These are phyloP conservation scores for Pseudogymnoascus sp. DNA, from an alignment of 2,329 filamentous ascomycete genomes.

Conservation along the genomic window DNA sequence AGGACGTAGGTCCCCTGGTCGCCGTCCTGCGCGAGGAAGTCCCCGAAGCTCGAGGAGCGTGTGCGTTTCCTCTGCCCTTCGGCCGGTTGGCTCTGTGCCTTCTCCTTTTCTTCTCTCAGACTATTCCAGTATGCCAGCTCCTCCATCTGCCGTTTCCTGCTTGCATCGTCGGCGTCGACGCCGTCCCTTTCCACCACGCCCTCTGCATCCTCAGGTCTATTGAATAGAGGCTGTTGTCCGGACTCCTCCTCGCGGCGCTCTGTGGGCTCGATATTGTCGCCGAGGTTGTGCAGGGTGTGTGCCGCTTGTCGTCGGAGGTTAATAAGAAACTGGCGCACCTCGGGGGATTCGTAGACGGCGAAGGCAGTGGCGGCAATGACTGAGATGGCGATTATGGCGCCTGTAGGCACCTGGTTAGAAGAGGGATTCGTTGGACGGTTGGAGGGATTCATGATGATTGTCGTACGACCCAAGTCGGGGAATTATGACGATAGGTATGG, in stretches of 20 bases:
- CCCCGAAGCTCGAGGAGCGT: constrained; percentile 41
- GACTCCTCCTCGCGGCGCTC: constrained; percentile 24
- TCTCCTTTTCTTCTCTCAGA: constrained; percentile 43
- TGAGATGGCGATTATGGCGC: constrained; percentile 27
- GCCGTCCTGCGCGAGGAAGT: constrained; percentile 44
- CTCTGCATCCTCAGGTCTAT: constrained; percentile 58
- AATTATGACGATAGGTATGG: not conserved
- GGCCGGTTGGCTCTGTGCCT: constrained; percentile 23
- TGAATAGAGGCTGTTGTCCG: constrained; percentile 46
- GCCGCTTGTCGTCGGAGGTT: constrained; percentile 56
- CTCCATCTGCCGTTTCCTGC: constrained; percentile 52
- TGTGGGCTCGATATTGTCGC: constrained; percentile 47
- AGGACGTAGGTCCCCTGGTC: constrained; percentile 51
- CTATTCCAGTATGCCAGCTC: constrained; percentile 61
- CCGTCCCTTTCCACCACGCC: constrained; percentile 49
- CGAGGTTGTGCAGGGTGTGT: constrained; percentile 50
- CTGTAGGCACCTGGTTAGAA: constrained; percentile 22
- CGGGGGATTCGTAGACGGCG: constrained; percentile 54
- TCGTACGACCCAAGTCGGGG: not conserved
- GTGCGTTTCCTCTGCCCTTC: constrained; percentile 25
- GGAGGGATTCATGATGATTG: constrained; percentile 23
- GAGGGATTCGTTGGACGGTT: constrained; percentile 21
- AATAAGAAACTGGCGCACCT: constrained; percentile 53
- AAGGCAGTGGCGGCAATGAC: constrained; percentile 28
- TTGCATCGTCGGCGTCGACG: constrained; percentile 57